Evolutionary conservation across 2,329 filamentous ascomycete genomes (phyloP).

Genomic region (Trichoderma citrinoviride): DNA sequence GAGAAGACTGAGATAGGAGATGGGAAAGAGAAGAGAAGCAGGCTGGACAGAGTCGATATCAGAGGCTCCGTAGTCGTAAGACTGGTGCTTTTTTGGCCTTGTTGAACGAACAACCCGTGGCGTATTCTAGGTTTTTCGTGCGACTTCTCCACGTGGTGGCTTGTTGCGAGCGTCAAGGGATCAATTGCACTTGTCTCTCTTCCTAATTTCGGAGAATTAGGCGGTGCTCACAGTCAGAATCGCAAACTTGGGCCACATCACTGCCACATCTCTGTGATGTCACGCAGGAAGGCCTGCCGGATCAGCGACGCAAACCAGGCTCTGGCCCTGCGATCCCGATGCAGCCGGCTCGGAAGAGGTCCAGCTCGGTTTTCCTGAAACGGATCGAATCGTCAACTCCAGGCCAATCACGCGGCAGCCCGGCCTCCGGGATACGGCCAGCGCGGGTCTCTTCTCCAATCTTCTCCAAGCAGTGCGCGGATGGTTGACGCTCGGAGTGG

Average conservation of each 20-base stretch:
- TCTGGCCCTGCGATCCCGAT: slow-evolving; percentile 6
- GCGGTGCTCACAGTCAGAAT: background rate
- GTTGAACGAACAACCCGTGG: background rate
- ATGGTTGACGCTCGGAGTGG: slow-evolving; percentile 3
- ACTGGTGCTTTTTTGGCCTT: background rate
- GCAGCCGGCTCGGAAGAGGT: background rate
- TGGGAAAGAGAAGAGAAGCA: background rate
- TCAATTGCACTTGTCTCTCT: background rate
- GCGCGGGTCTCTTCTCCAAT: slow-evolving; percentile 5
- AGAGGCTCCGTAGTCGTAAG: no score
- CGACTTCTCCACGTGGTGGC: slow-evolving; percentile 7
- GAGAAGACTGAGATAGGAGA: background rate
- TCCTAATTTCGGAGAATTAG: background rate
- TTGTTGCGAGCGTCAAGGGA: background rate
- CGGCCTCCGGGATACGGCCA: slow-evolving; percentile 17
- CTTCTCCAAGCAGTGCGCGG: background rate
- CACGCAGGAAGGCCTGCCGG: background rate
- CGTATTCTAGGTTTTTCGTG: background rate
- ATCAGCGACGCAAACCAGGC: background rate
- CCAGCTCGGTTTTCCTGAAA: slow-evolving; percentile 12
- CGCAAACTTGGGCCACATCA: background rate
- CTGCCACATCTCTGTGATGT: background rate
- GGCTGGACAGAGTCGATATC: no score
- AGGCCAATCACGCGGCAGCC: slow-evolving; percentile 16
- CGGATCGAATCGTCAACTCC: background rate